phyloP scores from a whole-genome alignment of 805 yeast genomes.

The Myxozyma melibiosi region DNA sequence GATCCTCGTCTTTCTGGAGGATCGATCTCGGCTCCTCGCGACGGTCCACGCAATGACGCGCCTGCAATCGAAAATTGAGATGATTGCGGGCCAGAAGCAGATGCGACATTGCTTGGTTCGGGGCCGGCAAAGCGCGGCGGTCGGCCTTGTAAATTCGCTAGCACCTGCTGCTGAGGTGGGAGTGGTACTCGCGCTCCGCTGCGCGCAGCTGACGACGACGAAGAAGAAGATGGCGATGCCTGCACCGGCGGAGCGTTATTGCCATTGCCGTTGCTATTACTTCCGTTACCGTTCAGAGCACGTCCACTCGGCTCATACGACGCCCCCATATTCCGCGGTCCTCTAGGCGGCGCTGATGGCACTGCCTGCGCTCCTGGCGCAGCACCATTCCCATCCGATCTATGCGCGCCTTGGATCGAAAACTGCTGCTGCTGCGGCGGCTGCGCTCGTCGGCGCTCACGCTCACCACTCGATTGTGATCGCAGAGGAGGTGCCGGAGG shows the following conservation, averaged over 20 bases:
- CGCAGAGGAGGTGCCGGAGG: not conserved
- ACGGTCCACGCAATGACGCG: constrained; percentile 1
- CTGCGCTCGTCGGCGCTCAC: not conserved
- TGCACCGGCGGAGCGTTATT: not conserved
- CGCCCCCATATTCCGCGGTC: not conserved
- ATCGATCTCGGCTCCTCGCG: too few species aligned
- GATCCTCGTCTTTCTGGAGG: too few species aligned
- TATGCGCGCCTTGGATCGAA: constrained; percentile 1
- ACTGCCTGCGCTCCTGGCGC: too few species aligned
- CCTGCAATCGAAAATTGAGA: not conserved
- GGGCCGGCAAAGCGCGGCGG: not conserved
- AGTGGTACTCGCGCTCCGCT: not conserved
- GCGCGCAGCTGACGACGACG: not conserved
- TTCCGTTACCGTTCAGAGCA: not conserved
- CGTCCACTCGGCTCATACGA: not conserved
- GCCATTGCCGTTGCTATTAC: not conserved
- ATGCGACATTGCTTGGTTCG: not conserved
- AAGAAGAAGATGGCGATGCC: not conserved
- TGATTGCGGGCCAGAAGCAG: not conserved
- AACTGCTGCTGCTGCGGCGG: constrained; percentile 10
- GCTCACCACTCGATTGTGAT: not conserved
- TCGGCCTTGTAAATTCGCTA: not conserved
- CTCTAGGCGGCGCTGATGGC: too few species aligned
- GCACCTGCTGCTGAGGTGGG: constrained; percentile 6
- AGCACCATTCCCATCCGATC: too few species aligned